Evolutionary conservation across 768 basidiomycete species (phyloP).

Genomic region (Ephemerocybe angulata): DNA sequence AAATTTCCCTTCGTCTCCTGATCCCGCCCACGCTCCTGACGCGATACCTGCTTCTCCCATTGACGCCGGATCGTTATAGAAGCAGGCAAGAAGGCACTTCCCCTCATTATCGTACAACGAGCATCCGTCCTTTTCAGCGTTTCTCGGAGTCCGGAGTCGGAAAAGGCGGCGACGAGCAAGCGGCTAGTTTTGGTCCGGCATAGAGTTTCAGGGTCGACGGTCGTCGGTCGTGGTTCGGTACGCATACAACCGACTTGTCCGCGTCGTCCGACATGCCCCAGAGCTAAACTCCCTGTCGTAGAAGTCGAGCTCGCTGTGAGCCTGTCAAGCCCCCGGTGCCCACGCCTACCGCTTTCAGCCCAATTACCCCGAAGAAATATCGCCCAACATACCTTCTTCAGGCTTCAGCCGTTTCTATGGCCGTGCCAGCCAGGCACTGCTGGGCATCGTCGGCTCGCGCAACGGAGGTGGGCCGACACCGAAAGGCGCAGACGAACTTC

Average conservation of each 20-base stretch:
- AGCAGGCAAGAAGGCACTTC: background rate
- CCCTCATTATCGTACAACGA: background rate
- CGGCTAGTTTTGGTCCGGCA: no score
- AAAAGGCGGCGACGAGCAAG: no score
- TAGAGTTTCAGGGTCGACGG: no score
- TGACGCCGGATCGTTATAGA: background rate
- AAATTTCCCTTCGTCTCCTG: background rate
- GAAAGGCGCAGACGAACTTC: background rate
- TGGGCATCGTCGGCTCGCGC: constrained; percentile 6
- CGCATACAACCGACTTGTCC: no score
- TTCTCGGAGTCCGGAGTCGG: background rate
- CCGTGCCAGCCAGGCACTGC: constrained; percentile 6
- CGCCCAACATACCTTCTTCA: constrained; percentile 7
- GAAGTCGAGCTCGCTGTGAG: background rate
- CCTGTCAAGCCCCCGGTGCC: background rate
- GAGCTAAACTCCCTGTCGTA: no score
- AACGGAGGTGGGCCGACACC: background rate
- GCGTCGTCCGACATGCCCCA: no score
- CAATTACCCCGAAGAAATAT: background rate
- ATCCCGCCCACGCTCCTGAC: background rate
- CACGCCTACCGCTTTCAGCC: background rate
- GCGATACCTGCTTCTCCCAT: background rate
- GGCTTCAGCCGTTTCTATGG: background rate
- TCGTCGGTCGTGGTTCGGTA: no score
- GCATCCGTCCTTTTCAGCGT: background rate